A percentile compares a stretch with the other conserved stretches of the same genome.
Evolutionary conservation across 1,284 basidiomycete species (phyloP).

Genomic region (Tylopilus orsonianus): DNA sequence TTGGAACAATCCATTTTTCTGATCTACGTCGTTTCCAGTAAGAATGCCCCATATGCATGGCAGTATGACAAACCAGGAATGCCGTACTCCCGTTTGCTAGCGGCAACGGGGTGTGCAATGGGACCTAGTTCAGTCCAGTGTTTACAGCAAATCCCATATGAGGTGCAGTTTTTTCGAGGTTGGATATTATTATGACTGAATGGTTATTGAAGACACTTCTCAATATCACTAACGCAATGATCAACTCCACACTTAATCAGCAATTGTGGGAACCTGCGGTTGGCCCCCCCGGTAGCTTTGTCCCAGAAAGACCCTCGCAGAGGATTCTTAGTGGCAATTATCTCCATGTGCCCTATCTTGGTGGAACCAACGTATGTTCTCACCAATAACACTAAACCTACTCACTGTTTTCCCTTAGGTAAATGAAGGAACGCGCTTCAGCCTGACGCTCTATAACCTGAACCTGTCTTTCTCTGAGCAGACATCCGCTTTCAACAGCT

Average conservation of each 20-base stretch:
- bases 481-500: slow-evolving; percentile 18
- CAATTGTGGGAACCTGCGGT: slow-evolving; percentile 62
- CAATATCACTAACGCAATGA: slow-evolving; percentile 45
- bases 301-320: slow-evolving; percentile 47
- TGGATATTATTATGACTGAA: not conserved
- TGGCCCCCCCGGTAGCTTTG: slow-evolving; percentile 52
- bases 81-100: slow-evolving; percentile 50
- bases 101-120: slow-evolving; percentile 45
- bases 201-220: slow-evolving; percentile 11
- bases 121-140: slow-evolving; percentile 43
- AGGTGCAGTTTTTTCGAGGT: slow-evolving; percentile 6
- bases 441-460: slow-evolving; percentile 11
- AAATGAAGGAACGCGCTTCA: slow-evolving; percentile 19
- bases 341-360: slow-evolving; percentile 53
- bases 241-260: slow-evolving; percentile 43
- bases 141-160: slow-evolving; percentile 22
- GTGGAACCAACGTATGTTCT: slow-evolving; percentile 22
- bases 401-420: slow-evolving; percentile 3
- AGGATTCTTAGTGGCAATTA: slow-evolving; percentile 51
- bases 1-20: not conserved
- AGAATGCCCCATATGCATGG: slow-evolving; percentile 51
- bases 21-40: slow-evolving; percentile 35
- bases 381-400: not conserved
- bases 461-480: slow-evolving; percentile 17
- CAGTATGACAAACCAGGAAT: slow-evolving; percentile 56